Evolutionary conservation across 2,329 filamentous ascomycete genomes (phyloP).

Genomic region (Aspergillus niger): DNA sequence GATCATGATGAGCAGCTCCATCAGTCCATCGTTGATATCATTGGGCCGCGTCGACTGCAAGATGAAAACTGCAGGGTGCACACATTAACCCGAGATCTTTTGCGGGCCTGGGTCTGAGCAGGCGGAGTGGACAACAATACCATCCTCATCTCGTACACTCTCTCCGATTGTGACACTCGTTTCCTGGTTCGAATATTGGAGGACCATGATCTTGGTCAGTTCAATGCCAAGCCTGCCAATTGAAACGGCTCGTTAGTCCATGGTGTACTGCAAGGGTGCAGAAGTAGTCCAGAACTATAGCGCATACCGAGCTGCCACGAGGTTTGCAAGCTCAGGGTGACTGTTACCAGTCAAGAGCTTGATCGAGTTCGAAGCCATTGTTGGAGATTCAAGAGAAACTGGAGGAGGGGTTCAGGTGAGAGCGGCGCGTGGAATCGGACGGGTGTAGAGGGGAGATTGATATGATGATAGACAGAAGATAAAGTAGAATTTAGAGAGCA

Average conservation of each 20-base stretch:
- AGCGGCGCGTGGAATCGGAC: neutral
- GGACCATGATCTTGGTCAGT: slow-evolving; percentile 67
- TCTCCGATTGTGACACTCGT: slow-evolving; percentile 83
- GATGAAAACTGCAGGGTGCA: slow-evolving; percentile 71
- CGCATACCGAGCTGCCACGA: slow-evolving; percentile 66
- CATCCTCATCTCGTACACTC: slow-evolving; percentile 94
- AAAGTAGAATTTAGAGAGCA: neutral
- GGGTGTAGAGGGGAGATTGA: no score
- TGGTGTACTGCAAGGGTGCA: neutral
- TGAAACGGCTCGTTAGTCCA: slow-evolving; percentile 16
- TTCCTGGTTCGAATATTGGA: slow-evolving; percentile 67
- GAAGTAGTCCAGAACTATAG: neutral
- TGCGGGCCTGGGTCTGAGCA: slow-evolving; percentile 5
- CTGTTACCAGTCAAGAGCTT: slow-evolving; percentile 76
- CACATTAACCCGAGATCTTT: slow-evolving; percentile 10
- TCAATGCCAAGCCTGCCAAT: slow-evolving; percentile 62
- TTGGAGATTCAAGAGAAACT: neutral
- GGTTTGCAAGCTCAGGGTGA: slow-evolving; percentile 70
- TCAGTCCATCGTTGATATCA: slow-evolving; percentile 96
- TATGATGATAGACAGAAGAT: no score
- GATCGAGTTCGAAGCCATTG: slow-evolving; percentile 72
- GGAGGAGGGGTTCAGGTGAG: slow-evolving; percentile 3
- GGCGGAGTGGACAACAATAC: slow-evolving; percentile 46
- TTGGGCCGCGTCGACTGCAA: slow-evolving; percentile 92
- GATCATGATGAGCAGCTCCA: slow-evolving; percentile 98